phyloP scores from a whole-genome alignment of 192 early-diverging fungal genomes.

The Coemansia sp. region DNA sequence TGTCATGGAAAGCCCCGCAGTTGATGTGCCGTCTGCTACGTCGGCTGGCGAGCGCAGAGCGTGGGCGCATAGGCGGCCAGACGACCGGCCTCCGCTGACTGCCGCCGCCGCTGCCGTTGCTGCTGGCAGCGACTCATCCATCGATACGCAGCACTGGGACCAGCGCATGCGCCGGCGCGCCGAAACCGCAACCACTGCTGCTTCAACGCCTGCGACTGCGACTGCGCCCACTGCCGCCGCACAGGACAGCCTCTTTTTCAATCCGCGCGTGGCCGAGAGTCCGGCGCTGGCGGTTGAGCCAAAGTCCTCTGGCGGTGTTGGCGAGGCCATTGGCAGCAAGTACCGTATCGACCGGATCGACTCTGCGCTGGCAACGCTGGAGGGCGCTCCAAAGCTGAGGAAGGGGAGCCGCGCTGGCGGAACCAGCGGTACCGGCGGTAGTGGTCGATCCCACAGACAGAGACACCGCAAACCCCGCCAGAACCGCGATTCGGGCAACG shows the following conservation, averaged over 20 bases:
- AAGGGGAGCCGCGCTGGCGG: too few species aligned
- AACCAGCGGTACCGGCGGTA: not conserved
- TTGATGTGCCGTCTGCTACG: slow-evolving; percentile 3
- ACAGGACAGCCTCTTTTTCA: not conserved
- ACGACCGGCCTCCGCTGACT: slow-evolving; percentile 35
- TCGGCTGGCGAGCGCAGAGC: slow-evolving; percentile 25
- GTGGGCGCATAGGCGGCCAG: slow-evolving; percentile 33
- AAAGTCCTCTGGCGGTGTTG: slow-evolving; percentile 45
- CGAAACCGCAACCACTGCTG: slow-evolving; percentile 3
- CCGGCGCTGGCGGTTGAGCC: slow-evolving; percentile 31
- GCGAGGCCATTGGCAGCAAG: not conserved
- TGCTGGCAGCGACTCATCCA: slow-evolving; percentile 4
- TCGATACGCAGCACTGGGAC: slow-evolving; percentile 24
- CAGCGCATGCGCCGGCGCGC: slow-evolving; percentile 33
- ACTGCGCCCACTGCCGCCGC: not conserved
- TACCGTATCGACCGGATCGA: slow-evolving; percentile 28
- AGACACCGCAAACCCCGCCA: slow-evolving; percentile 21
- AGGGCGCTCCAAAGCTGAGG: slow-evolving; percentile 9
- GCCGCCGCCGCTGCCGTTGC: not conserved
- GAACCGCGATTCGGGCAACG: slow-evolving; percentile 28
- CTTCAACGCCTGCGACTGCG: not conserved
- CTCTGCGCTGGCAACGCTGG: slow-evolving; percentile 33
- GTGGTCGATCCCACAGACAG: slow-evolving; percentile 7
- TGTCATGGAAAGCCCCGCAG: slow-evolving; percentile 36
- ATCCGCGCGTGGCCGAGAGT: slow-evolving; percentile 24